Base-by-base conservation (phyloP, 2,329 filamentous ascomycete species). In the Cladosporium sp. region DNA sequence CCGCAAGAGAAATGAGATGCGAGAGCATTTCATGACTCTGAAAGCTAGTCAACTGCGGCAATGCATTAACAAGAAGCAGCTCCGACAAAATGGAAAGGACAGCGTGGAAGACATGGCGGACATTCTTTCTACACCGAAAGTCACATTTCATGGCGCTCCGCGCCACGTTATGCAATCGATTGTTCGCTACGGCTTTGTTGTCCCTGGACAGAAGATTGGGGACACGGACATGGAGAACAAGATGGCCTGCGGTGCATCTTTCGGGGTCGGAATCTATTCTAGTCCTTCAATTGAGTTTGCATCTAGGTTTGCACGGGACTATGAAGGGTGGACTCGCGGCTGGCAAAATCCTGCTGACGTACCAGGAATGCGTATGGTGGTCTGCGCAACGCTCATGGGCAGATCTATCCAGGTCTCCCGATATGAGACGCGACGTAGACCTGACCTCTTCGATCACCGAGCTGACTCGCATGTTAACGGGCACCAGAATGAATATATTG, bases 381-480 rank as follows among this genome's bases (percentile, higher is more conserved):
- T 79, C 7, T 80, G 77, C 64, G 78, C 77, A 0, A 76, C 72
- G 3, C 59, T 81, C 42, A 80, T 80, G 76, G 78, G 77, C 2
- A 68, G 75, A 1, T 61, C 73, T 1, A 63, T 70, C 3, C n/a
- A 59, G 5, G 65, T 78, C 20, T 63, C 60, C 3, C 61, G 66
- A 5, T 64, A 67, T 1, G 43, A 15, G 2, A 47, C 43, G 1
- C 15, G 43, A 0, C 15, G 43, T 1, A 47, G 22, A 3, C 7
- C 25, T 2, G 43, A 14, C 1, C 8, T 47, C 1, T n/a, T 7
- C 2, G 7, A 30, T 14, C 3, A 28, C 3, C 9, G 12, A 7
- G 43, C 43, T 2, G 43, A 47, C n/a, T 47, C 43, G 4, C 43
- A 47, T 56, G 72, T 78, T 19, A 72, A 67, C 2, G 70, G 74